These are phyloP conservation scores for Arthrobotrys sphaeroides DNA, from an alignment of 2,329 filamentous ascomycete genomes.

Conservation along the genomic window DNA sequence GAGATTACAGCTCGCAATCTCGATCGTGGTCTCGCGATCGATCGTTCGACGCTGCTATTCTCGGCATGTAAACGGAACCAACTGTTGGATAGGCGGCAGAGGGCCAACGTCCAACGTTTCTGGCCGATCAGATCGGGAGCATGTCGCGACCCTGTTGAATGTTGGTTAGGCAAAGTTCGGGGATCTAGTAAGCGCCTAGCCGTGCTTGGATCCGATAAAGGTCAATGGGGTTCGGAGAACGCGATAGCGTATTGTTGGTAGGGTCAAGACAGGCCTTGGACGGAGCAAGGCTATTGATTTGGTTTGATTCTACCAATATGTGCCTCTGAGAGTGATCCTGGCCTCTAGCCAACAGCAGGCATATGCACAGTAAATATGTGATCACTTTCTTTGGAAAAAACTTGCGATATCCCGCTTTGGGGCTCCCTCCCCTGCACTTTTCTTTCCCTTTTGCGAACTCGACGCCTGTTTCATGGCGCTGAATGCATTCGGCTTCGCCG, in stretches of 20 bases:
- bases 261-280: too few species aligned
- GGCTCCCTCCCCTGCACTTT: slow-evolving; percentile 22
- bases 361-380: not conserved
- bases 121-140: not conserved
- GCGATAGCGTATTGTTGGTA: not conserved
- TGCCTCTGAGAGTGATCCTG: not conserved
- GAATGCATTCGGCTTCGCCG: slow-evolving; percentile 45
- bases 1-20: not conserved
- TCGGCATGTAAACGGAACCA: not conserved
- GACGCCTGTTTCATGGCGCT: slow-evolving; percentile 48
- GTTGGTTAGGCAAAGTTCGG: not conserved
- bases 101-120: not conserved
- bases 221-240: not conserved
- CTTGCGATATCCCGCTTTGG: slow-evolving; percentile 45
- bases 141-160: not conserved
- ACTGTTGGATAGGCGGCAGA: slow-evolving; percentile 5
- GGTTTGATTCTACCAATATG: not conserved
- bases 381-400: slow-evolving; percentile 47
- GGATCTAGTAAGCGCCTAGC: slow-evolving; percentile 3
- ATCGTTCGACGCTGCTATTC: too few species aligned
- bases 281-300: too few species aligned
- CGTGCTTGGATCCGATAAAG: not conserved
- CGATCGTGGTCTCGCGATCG: not conserved
- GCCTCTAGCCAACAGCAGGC: not conserved
- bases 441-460: slow-evolving; percentile 48